Percentiles rank a stretch among this genome's conserved stretches.
Conservation (phyloP, 306 rosid species). For the Rosa chinensis region DNA sequence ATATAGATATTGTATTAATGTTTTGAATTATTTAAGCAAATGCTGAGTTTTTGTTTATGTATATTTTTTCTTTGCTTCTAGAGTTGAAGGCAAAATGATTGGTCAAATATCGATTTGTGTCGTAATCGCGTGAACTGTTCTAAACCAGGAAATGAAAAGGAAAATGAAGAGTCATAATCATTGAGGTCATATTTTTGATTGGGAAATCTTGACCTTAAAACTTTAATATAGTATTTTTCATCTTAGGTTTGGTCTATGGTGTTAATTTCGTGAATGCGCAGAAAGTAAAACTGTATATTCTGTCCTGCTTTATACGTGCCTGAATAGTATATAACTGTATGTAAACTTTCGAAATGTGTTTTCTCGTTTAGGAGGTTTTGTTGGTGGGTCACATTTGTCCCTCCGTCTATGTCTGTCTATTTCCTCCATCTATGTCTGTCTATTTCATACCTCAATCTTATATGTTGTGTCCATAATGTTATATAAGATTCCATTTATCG, state of each 20-base stretch:
- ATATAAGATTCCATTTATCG: slow-evolving; percentile 45
- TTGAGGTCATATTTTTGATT: slow-evolving; percentile 25
- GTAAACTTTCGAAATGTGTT: background rate
- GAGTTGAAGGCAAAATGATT: background rate
- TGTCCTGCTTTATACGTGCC: background rate
- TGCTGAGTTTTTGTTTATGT: slow-evolving; percentile 14
- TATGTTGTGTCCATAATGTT: slow-evolving; percentile 52
- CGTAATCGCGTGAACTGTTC: slow-evolving; percentile 36
- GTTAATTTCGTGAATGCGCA: slow-evolving; percentile 14
- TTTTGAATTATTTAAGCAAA: slow-evolving; percentile 23
- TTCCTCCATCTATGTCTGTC: slow-evolving; percentile 36
- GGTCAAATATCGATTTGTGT: slow-evolving; percentile 39
- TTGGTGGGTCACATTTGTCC: slow-evolving; percentile 8
- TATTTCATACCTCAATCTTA: slow-evolving; percentile 42
- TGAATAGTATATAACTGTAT: background rate
- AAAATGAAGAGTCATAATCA: slow-evolving; percentile 22
- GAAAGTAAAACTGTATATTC: slow-evolving; percentile 9
- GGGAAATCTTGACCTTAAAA: slow-evolving; percentile 26
- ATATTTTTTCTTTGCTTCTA: slow-evolving; percentile 16
- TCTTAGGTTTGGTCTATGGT: background rate
- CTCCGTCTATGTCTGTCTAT: slow-evolving; percentile 36
- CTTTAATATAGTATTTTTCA: background rate
- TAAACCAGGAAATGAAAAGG: slow-evolving; percentile 21
- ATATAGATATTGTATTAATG: slow-evolving; percentile 47
- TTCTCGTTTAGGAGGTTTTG: background rate